Percentiles rank a stretch among this genome's conserved stretches.
These are phyloP conservation scores for Metschnikowia proteae DNA, from an alignment of 805 yeast species.

Conservation along the genomic window DNA sequence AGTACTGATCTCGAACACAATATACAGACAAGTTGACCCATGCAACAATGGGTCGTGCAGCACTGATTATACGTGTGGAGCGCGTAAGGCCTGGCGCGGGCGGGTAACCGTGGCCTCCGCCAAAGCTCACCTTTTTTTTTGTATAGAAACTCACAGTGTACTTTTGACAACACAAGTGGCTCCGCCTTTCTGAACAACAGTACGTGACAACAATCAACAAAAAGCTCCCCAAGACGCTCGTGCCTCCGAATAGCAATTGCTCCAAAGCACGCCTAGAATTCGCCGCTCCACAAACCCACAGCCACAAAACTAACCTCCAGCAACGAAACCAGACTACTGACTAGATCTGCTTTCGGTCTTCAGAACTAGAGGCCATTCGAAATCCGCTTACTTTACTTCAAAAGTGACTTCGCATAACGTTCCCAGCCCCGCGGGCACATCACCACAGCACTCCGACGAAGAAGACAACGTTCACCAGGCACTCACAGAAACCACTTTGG, in stretches of 20 bases:
- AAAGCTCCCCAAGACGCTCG: background rate
- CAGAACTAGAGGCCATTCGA: conserved; percentile 5
- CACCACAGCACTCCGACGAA: conserved; percentile 11
- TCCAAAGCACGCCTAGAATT: background rate
- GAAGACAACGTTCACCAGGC: conserved; percentile 6
- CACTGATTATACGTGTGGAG: too few relatives aligned
- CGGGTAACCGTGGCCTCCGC: conserved; percentile 16
- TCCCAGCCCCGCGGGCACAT: conserved; percentile 41
- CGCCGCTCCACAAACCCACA: background rate
- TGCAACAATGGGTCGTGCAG: too few relatives aligned
- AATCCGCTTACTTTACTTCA: conserved; percentile 3
- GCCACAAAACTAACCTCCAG: conserved; percentile 2
- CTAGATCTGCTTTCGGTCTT: conserved; percentile 28
- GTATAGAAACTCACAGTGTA: conserved; percentile 1
- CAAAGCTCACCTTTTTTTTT: conserved; percentile 13
- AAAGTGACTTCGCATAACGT: conserved; percentile 34
- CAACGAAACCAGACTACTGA: conserved; percentile 34
- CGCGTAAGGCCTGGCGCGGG: conserved; percentile 1
- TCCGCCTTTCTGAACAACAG: conserved; percentile 4
- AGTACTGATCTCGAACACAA: too few relatives aligned
- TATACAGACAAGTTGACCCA: too few relatives aligned
- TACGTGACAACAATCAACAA: background rate
- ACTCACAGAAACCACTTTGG: conserved; percentile 11
- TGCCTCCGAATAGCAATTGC: background rate
- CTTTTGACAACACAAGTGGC: conserved; percentile 8